Evolutionary conservation across 441 rosid species (phyloP).

Genomic region (Mallotus japonicus): DNA sequence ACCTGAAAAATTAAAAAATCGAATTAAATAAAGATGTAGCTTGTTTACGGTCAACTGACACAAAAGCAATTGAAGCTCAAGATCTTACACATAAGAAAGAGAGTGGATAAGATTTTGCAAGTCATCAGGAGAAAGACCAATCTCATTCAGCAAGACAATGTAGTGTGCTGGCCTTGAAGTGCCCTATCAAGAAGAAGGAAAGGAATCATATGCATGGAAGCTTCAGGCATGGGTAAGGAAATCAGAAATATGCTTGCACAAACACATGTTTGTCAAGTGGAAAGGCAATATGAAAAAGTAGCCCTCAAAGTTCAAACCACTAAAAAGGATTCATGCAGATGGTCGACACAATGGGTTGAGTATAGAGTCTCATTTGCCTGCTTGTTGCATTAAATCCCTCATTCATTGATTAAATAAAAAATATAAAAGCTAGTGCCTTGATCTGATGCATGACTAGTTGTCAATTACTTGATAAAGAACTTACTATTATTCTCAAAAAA

Average conservation of each 20-base stretch:
- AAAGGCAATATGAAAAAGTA: background rate
- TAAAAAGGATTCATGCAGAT: background rate
- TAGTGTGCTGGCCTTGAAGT: conserved; percentile 93
- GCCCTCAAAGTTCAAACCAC: background rate
- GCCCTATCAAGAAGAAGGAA: conserved; percentile 42
- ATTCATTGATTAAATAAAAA: background rate
- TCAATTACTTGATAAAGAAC: conserved; percentile 25
- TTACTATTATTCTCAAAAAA: too few relatives aligned
- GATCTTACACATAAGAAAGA: conserved; percentile 80
- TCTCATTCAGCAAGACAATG: conserved; percentile 84
- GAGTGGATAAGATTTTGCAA: conserved; percentile 71
- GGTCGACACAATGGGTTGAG: too few relatives aligned
- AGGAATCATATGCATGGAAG: background rate
- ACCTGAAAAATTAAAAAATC: conserved; percentile 38
- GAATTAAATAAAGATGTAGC: background rate
- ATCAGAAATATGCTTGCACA: background rate
- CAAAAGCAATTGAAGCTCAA: conserved; percentile 6
- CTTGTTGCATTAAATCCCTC: background rate
- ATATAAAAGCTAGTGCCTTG: background rate
- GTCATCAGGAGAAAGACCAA: conserved; percentile 74
- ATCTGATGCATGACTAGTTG: conserved; percentile 2
- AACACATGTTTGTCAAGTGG: too few relatives aligned
- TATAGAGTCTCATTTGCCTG: background rate
- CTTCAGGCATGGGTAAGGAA: conserved; percentile 5
- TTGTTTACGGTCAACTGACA: background rate